Evolutionary conservation across 1,284 basidiomycete genomes (phyloP).

Genomic region (Rhizoctonia solani): DNA sequence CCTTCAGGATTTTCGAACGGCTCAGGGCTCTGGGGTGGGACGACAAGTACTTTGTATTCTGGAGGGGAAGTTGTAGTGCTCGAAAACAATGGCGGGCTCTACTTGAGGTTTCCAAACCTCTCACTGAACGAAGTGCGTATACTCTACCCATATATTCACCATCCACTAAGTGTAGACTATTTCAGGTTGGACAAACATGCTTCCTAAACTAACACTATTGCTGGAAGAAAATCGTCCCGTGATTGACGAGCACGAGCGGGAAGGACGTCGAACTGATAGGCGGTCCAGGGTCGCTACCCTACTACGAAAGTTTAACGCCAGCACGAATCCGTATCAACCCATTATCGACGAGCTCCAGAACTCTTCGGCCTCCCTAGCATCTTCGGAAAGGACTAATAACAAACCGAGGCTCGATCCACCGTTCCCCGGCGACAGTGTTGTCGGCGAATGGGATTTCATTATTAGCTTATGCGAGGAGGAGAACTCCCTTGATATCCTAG

Average conservation of each 20-base stretch:
- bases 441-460: not conserved
- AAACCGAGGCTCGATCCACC: not conserved
- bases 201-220: not conserved
- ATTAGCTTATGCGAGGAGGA: not conserved
- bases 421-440: not conserved
- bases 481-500: not conserved
- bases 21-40: not conserved
- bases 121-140: constrained; percentile 10
- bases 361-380: not conserved
- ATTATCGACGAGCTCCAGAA: not conserved
- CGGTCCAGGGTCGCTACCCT: not conserved
- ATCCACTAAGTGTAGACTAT: not conserved
- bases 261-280: not conserved
- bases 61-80: too few relatives aligned
- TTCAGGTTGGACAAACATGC: constrained; percentile 7
- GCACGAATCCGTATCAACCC: not conserved
- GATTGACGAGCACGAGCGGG: not conserved
- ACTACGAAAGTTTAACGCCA: not conserved
- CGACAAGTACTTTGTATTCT: not conserved
- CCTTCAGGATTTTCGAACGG: too few relatives aligned
- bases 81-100: constrained; percentile 7
- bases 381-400: too few relatives aligned
- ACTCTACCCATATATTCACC: too few relatives aligned
- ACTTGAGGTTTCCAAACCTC: constrained; percentile 15
- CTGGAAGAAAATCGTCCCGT: constrained; percentile 6